Evolutionary conservation across 495 filamentous ascomycete genomes (phyloP).

Genomic region (Tetracladium setigerum): DNA sequence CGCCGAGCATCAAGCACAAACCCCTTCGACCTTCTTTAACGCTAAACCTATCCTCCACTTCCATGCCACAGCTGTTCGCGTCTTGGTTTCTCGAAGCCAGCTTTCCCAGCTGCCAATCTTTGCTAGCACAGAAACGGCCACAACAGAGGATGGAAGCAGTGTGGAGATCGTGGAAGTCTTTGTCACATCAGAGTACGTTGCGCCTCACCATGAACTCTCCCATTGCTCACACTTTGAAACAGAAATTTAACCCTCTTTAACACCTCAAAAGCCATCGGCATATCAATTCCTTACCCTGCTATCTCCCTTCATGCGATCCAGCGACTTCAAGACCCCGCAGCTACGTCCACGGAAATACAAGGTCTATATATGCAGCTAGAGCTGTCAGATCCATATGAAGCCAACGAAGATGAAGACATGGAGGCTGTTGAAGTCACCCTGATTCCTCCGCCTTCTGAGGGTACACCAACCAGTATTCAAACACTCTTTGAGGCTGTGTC

Average conservation of each 20-base stretch:
- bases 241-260: slow-evolving; percentile 74
- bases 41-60: slow-evolving; percentile 76
- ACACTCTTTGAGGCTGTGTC: slow-evolving; percentile 72
- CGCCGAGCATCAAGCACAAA: slow-evolving; percentile 72
- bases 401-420: slow-evolving; percentile 52
- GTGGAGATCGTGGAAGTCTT: slow-evolving; percentile 57
- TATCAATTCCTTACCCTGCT: slow-evolving; percentile 78
- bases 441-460: slow-evolving; percentile 40
- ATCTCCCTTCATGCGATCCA: slow-evolving; percentile 88
- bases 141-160: slow-evolving; percentile 22
- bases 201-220: not conserved
- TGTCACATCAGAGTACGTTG: slow-evolving; percentile 67
- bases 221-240: not conserved
- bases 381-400: slow-evolving; percentile 32
- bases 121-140: slow-evolving; percentile 24
- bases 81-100: slow-evolving; percentile 40
- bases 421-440: slow-evolving; percentile 67
- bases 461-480: slow-evolving; percentile 25
- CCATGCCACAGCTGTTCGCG: slow-evolving; percentile 54
- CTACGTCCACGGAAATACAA: slow-evolving; percentile 35
- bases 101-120: slow-evolving; percentile 45
- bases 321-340: slow-evolving; percentile 35
- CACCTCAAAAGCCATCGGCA: slow-evolving; percentile 46
- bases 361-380: slow-evolving; percentile 78
- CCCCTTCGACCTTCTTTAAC: slow-evolving; percentile 74